A percentile compares a stretch with the other conserved stretches of the same genome.
phyloP scores from a whole-genome alignment of 768 basidiomycete species.

The Rhizopogon vulgaris region DNA sequence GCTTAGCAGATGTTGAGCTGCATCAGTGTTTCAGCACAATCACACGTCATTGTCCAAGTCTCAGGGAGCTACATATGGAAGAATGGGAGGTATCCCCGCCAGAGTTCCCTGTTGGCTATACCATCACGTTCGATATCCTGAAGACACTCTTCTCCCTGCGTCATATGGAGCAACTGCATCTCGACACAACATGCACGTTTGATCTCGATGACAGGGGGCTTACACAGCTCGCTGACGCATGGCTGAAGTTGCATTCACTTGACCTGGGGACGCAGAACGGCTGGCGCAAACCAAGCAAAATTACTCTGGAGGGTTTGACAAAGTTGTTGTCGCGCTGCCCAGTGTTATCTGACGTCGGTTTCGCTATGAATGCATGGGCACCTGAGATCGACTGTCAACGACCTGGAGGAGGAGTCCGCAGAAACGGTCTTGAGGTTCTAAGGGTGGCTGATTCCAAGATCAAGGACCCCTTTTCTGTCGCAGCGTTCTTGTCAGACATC shows the following conservation, averaged over 20 bases:
- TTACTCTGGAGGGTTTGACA: constrained; percentile 18
- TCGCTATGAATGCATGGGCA: neutral
- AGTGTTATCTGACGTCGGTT: neutral
- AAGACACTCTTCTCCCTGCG: neutral
- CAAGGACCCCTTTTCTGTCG: neutral
- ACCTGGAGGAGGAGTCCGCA: neutral
- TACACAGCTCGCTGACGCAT: neutral
- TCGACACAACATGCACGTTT: constrained; percentile 3
- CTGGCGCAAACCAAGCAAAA: constrained; percentile 23
- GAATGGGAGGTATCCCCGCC: neutral
- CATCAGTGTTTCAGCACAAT: neutral
- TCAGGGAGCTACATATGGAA: neutral
- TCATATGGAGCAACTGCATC: neutral
- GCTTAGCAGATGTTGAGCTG: neutral
- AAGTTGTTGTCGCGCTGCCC: constrained; percentile 19
- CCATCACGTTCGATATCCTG: neutral
- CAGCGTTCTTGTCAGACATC: neutral
- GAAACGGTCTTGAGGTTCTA: neutral
- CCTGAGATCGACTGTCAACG: neutral
- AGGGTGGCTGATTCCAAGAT: neutral
- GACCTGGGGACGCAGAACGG: constrained; percentile 5
- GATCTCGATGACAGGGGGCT: neutral
- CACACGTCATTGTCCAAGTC: neutral
- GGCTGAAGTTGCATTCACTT: neutral
- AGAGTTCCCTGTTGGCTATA: neutral